Conservation (phyloP, 2,329 filamentous ascomycete genomes). For the Botrytis fragariae region DNA sequence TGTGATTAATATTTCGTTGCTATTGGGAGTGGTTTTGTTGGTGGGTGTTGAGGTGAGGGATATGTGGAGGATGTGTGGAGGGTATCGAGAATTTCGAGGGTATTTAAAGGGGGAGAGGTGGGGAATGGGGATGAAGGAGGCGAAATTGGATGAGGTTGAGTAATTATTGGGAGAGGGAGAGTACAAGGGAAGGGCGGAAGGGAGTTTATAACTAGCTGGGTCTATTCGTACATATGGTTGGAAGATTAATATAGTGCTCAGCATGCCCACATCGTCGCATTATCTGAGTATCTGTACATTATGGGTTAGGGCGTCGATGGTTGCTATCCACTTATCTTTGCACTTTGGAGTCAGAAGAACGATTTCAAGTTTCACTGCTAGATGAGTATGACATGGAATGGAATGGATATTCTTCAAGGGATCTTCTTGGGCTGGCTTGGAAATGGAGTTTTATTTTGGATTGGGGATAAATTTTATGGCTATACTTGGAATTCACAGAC, state of each 20-base stretch:
- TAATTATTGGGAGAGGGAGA: background rate
- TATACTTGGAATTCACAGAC: background rate
- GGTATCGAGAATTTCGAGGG: background rate
- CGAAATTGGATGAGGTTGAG: background rate
- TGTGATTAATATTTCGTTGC: background rate
- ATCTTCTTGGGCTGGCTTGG: background rate
- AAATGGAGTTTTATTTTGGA: too few relatives aligned
- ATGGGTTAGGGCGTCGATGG: background rate
- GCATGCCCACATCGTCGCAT: too few relatives aligned
- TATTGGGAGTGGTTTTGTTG: background rate
- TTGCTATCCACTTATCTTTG: background rate
- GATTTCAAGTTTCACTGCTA: background rate
- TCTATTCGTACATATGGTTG: background rate
- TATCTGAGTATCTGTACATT: too few relatives aligned
- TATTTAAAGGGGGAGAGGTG: background rate
- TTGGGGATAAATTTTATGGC: too few relatives aligned
- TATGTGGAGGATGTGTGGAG: background rate
- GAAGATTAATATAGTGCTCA: background rate
- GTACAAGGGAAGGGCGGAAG: background rate
- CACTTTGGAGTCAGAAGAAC: background rate
- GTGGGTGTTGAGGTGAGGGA: background rate
- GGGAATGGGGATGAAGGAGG: background rate
- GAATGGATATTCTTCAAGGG: background rate
- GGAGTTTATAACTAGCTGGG: background rate
- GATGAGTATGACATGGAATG: background rate